Evolutionary conservation across 2,329 filamentous ascomycete genomes (phyloP), one percentile per base, ranked within the genome.

Genomic region (Xylaria sp.): DNA sequence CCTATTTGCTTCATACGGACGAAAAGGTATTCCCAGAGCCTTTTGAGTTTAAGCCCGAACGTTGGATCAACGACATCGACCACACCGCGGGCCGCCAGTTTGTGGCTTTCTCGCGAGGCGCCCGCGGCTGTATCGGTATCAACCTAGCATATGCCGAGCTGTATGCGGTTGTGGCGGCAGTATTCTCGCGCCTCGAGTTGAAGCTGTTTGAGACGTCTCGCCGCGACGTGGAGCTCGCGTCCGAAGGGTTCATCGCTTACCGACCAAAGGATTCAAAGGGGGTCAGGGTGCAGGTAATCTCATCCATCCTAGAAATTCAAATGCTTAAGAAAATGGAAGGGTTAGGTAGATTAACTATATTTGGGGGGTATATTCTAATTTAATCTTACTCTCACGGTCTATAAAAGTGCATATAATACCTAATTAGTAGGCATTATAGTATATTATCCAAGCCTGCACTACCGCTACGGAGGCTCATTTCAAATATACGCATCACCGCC

Each of bases 121-220:
- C 43, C 15, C 54, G 54, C 1, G 11, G 54, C 12, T 57, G 54
- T 33, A 57, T 57, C 25, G 54, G 54, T 6, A 57, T 57, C 17
- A 57, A 57, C 21, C 43, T 57, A 2, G 54, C 54, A 11, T 57
- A 57, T 28, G 43, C 43, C 3, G 54, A 57, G 33, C 45, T 57
- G 19, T 57, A 57, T n/a, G 42, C 35, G 15, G 43, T 19, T 9
- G 54, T 57, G 8, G 54, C 54, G 14, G 33, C 54, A 14, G 12
- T 57, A 12, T 57, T 57, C 42, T 57, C 54, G 14, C 55, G 55
- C n/a, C 45, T 57, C 9, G 45, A 57, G 19, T n/a, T 57, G 33
- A 49, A 50, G 14, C 55, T 57, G 11, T 57, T 31, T 14, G 21
- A 57, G 11, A 57, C 55, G 23, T 49, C 43, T n/a, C 33, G 17